Base-by-base conservation (phyloP, 441 rosid genomes). In the Erysimum cheiri region DNA sequence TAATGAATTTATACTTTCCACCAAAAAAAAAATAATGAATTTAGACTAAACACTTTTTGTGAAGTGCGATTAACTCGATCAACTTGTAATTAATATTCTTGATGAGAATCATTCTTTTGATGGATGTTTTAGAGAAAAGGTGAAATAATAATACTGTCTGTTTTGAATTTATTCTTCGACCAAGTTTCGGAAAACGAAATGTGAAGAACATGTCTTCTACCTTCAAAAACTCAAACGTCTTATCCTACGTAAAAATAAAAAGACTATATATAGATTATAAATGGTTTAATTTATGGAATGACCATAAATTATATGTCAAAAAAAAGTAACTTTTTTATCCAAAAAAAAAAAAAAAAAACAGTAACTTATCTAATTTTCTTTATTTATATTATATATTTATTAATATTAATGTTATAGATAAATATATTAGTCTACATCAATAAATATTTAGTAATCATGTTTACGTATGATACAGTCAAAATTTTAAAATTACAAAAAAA, bases 171-270 rank as follows among this genome's bases (percentile, higher is more conserved):
- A 55, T 56, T 71, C 35, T 35, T 55, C 49, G 22, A 44, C 50
- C 33, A 71, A 55, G 64, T 60, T 63, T 26, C 4, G 31, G 76
- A 71, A 36, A 71, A 63, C 37, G 69, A 71, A 56, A 71, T 62
- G 14, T 26, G 57, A 32, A 14, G 60, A 55, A 32, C 19, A 55
- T 55, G 12, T 32, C 32, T 1, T 19, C 22, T 13, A 28, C 8
- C 60, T 14, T 9, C n/a, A 55, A 4, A 31, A 54, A 54, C 2
- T 2, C 0, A 14, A 32, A 14, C n/a, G 12, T 54, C 41, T 14
- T 55, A 1, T 32, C 26, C n/a, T 33, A 15, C 11, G 60, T 13
- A 29, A 53, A 32, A 22, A 32, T 14, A 24, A 50, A 13, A 52
- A 6, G 10, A 1, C 6, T 2, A 52, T 28, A 13, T 17, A 13